These are phyloP conservation scores for Xylaria flabelliformis DNA, from an alignment of 495 filamentous ascomycete species.

Conservation along the genomic window DNA sequence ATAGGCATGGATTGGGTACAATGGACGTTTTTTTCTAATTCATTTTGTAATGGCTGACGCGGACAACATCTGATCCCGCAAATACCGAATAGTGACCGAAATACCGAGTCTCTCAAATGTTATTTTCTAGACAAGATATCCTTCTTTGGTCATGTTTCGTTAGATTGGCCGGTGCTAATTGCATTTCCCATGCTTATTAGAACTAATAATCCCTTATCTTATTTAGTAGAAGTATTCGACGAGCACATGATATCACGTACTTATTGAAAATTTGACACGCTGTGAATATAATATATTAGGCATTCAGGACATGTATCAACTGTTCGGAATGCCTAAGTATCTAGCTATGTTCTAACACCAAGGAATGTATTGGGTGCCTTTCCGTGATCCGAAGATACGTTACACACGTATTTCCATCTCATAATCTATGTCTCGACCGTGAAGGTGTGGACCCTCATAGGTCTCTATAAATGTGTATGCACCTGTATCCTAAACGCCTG, in stretches of 20 bases:
- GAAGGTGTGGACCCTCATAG: slow-evolving; percentile 5
- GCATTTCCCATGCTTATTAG: background rate
- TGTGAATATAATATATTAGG: background rate
- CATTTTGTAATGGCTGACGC: background rate
- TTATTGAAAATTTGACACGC: background rate
- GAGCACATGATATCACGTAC: background rate
- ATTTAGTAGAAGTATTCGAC: background rate
- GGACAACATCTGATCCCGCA: background rate
- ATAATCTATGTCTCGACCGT: background rate
- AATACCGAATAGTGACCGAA: background rate
- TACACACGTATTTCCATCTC: background rate
- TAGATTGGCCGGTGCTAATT: background rate
- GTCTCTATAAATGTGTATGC: slow-evolving; percentile 9
- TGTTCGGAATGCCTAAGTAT: background rate
- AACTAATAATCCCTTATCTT: background rate
- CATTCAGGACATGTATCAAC: background rate
- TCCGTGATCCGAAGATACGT: background rate
- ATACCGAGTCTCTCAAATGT: background rate
- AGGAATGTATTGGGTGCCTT: background rate
- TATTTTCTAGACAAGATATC: background rate
- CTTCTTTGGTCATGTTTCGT: background rate
- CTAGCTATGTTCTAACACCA: background rate
- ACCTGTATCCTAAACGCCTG: slow-evolving; percentile 15
- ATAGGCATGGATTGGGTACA: background rate
- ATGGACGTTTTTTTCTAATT: background rate